A percentile compares a stretch with the other conserved stretches of the same genome.
Conservation (phyloP, 345 rosid genomes). For the Gossypium turneri region DNA sequence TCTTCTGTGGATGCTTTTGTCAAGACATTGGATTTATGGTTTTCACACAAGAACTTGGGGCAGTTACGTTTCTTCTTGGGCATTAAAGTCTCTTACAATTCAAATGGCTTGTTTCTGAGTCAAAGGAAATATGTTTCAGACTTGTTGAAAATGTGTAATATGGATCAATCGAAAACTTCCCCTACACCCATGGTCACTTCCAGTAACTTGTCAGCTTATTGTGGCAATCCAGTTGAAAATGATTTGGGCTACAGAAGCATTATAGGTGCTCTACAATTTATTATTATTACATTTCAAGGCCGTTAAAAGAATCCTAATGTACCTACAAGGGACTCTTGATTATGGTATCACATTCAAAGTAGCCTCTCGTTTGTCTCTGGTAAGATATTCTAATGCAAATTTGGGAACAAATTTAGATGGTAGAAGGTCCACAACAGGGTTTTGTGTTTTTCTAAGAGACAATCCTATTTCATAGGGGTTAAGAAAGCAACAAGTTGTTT, state of each 20-base stretch:
- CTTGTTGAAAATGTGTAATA: background rate
- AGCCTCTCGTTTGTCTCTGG: rapidly evolving
- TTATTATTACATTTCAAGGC: background rate
- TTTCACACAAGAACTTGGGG: background rate
- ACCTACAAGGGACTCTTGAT: background rate
- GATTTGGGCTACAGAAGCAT: background rate
- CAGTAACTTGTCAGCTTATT: background rate
- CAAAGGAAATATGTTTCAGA: background rate
- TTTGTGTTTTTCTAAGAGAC: background rate
- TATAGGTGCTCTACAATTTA: background rate
- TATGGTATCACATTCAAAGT: rapidly evolving
- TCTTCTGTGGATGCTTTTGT: too few relatives aligned
- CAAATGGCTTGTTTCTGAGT: background rate
- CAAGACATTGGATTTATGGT: background rate
- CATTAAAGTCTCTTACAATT: background rate
- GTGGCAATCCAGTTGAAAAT: background rate
- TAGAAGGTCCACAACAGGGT: background rate
- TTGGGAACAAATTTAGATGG: background rate
- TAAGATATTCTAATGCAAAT: background rate
- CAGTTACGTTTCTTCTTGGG: background rate
- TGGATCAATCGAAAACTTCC: background rate
- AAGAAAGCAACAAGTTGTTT: background rate
- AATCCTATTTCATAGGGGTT: background rate
- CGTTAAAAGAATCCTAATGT: background rate
- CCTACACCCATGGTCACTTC: background rate